These are phyloP conservation scores for Zygosaccharomyces pseudorouxii DNA, from an alignment of 805 yeast species.

Conservation along the genomic window DNA sequence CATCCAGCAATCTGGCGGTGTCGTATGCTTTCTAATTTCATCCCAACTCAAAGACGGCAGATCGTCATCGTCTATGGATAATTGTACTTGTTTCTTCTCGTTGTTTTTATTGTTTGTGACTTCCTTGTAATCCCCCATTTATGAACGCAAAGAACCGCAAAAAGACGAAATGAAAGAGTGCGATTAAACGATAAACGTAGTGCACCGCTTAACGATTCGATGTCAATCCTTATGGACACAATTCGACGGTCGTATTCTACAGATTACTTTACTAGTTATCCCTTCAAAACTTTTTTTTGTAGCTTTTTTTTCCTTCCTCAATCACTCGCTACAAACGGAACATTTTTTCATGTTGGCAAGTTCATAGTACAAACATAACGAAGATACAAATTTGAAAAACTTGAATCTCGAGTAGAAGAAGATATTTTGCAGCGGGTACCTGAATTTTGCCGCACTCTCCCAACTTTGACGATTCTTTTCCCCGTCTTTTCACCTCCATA, in stretches of 20 bases:
- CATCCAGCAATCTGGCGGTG: slow-evolving; percentile 23
- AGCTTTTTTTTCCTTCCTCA: background rate
- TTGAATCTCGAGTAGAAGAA: background rate
- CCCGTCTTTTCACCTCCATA: background rate
- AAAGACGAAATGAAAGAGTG: background rate
- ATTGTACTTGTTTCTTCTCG: background rate
- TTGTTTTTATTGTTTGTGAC: background rate
- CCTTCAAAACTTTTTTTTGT: background rate
- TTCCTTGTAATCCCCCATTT: background rate
- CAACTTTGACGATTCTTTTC: background rate
- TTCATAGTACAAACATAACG: background rate
- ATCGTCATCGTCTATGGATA: background rate
- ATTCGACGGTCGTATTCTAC: background rate
- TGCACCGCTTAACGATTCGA: background rate
- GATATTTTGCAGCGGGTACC: too few species aligned
- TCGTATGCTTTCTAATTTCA: slow-evolving; percentile 17
- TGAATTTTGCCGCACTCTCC: background rate
- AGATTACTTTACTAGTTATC: background rate
- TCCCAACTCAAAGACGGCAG: slow-evolving; percentile 11
- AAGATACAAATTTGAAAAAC: background rate
- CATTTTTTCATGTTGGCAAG: background rate
- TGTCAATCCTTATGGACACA: background rate
- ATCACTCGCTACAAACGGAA: background rate
- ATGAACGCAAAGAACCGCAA: background rate
- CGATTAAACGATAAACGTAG: background rate